Base-by-base conservation (phyloP, 192 early-diverging fungal species). In the Globomyces pollinis-pini region DNA sequence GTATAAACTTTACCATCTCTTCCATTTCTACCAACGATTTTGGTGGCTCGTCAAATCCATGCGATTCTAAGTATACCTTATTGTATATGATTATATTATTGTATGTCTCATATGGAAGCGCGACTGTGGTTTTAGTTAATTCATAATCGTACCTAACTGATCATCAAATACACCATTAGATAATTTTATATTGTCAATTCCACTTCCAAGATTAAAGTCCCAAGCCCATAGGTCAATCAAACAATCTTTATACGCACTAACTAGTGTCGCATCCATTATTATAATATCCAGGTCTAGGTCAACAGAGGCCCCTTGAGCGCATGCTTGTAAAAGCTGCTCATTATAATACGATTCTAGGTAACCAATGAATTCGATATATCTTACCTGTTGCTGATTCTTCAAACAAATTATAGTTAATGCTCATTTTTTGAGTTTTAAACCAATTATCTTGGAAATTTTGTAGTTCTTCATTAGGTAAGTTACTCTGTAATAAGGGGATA, bases 161-260 rank as follows among this genome's bases (percentile, higher is more conserved):
- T 41, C 29, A 39, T 57, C n/a, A 23, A 23, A 15, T 18, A 31
- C 18, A 11, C 28, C 55, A 8, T 13, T 33, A 24, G 15, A 34
- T 6, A 57, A 3, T 18, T 36, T 44, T n/a, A 29, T 26, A 8
- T 29, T 16, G 28, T 57, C 55, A 15, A 57, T 57, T 13, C 33
- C 38, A 28, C 16, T n/a, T 18, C n/a, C 55, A 21, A 57, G 23
- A 11, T 36, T 20, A 33, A 57, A 57, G 33, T 57, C 33, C 55
- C 55, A 57, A 8, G 55, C 55, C 5, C 26, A 57, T 24, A 57
- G n/a, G 21, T 57, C 55, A 8, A 20, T 26, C 9, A 57, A 30
- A 20, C 55, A 57, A 29, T 57, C 31, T 21, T 57, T 16, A n/a
- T 41, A 3, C 16, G 41, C 8, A n/a, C 28, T n/a, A 2, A 33